Percentiles rank a stretch among this genome's conserved stretches.
phyloP scores from a whole-genome alignment of 2,329 filamentous ascomycete genomes.

The Emmonsiellopsis sp. region DNA sequence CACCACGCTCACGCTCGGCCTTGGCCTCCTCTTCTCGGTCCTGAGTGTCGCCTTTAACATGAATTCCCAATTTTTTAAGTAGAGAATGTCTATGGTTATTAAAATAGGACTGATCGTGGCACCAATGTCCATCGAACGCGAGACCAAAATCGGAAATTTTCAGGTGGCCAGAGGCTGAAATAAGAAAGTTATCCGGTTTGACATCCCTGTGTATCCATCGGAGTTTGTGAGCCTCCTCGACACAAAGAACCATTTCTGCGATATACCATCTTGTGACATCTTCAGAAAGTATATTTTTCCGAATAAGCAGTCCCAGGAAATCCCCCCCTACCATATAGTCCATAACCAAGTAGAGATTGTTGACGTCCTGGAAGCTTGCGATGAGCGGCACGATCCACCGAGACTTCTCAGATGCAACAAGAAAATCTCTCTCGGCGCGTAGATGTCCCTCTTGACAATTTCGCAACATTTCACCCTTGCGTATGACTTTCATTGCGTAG shows the following conservation, averaged over 20 bases:
- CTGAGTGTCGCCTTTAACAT: constrained; percentile 61
- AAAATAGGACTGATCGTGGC: constrained; percentile 80
- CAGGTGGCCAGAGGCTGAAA: constrained; percentile 76
- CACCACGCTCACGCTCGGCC: not conserved
- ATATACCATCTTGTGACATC: constrained; percentile 74
- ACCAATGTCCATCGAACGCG: constrained; percentile 91
- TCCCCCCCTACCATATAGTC: constrained; percentile 97
- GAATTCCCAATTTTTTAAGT: constrained; percentile 64
- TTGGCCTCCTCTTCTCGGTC: constrained; percentile 45
- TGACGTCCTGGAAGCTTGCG: constrained; percentile 77
- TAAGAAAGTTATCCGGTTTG: constrained; percentile 95
- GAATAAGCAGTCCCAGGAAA: constrained; percentile 76
- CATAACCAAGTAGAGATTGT: constrained; percentile 87
- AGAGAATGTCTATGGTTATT: constrained; percentile 72
- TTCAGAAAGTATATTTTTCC: constrained; percentile 75
- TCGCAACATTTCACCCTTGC: constrained; percentile 84
- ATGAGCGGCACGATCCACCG: constrained; percentile 83
- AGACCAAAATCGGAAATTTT: constrained; percentile 96
- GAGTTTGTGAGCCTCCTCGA: constrained; percentile 83
- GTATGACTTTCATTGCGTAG: constrained; percentile 95
- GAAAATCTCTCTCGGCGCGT: constrained; percentile 80
- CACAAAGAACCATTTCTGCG: constrained; percentile 90
- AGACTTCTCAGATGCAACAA: constrained; percentile 81
- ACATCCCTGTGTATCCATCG: constrained; percentile 91
- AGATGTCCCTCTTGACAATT: constrained; percentile 89